Conservation (phyloP, 306 rosid genomes). For the Senna tora region DNA sequence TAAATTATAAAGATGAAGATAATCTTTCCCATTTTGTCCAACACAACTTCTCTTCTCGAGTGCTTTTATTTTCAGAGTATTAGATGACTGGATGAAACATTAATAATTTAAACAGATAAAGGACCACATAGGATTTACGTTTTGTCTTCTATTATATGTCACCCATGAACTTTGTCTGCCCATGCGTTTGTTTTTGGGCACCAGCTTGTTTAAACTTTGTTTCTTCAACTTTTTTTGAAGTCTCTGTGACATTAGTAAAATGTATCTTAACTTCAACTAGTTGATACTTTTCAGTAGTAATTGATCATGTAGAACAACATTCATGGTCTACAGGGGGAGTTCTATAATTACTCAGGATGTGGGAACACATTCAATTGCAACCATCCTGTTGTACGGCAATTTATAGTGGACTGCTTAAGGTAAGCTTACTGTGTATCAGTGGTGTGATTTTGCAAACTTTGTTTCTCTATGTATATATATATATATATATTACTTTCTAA, state of each 20-base stretch:
- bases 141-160: not conserved
- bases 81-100: not conserved
- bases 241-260: constrained; percentile 26
- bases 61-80: not conserved
- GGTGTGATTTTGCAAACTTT: constrained; percentile 24
- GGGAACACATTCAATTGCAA: constrained; percentile 97
- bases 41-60: not conserved
- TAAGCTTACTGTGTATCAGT: constrained; percentile 35
- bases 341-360: constrained; percentile 97
- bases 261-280: constrained; percentile 14
- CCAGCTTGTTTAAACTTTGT: constrained; percentile 12
- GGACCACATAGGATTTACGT: not conserved
- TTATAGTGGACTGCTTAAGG: constrained; percentile 94
- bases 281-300: constrained; percentile 18
- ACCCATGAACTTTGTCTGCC: constrained; percentile 12
- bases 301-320: constrained; percentile 32
- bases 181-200: not conserved
- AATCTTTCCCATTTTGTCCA: constrained; percentile 2
- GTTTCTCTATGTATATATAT: constrained; percentile 29
- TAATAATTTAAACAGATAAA: not conserved
- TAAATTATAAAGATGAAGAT: not conserved
- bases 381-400: constrained; percentile 88
- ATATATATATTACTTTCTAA: constrained; percentile 5
- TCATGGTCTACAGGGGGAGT: constrained; percentile 72
- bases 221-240: constrained; percentile 27